Percentiles rank a stretch among this genome's conserved stretches.
These are phyloP conservation scores for Nitzschia palea DNA, from an alignment of 108 stramenopile species.

Conservation along the genomic window DNA sequence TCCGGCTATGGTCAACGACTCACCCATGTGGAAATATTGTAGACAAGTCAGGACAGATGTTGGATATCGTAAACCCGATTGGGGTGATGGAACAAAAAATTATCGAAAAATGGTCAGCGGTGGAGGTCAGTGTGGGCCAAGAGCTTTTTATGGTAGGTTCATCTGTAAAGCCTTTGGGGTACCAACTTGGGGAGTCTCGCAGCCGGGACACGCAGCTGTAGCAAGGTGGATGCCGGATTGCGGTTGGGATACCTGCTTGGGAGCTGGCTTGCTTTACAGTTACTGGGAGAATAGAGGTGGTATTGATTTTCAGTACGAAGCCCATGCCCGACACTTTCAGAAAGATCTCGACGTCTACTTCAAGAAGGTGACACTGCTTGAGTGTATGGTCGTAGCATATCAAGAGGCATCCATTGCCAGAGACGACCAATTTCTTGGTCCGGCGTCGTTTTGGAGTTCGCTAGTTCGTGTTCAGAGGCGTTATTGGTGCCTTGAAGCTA, in stretches of 20 bases:
- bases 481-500: neutral
- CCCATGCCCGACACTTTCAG: neutral
- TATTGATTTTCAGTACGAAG: constrained; percentile 18
- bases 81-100: constrained; percentile 18
- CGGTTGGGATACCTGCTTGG: constrained; percentile 34
- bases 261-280: constrained; percentile 10
- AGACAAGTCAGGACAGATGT: constrained; percentile 38
- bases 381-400: constrained; percentile 9
- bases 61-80: constrained; percentile 17
- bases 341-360: constrained; percentile 11
- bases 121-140: constrained; percentile 38
- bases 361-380: constrained; percentile 5
- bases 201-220: constrained; percentile 28
- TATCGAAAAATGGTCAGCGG: constrained; percentile 39
- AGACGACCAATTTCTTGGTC: neutral
- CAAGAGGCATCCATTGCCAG: neutral
- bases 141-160: constrained; percentile 47
- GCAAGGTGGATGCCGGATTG: constrained; percentile 33
- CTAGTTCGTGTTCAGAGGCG: neutral
- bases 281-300: constrained; percentile 18
- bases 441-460: neutral
- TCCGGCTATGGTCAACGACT: constrained; percentile 25
- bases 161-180: constrained; percentile 43
- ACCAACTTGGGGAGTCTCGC: constrained; percentile 50
- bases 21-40: constrained; percentile 32